Percentiles rank a stretch among this genome's conserved stretches.
Conservation (phyloP, 352 stramenopile species). For the Pythium utonaiense region DNA sequence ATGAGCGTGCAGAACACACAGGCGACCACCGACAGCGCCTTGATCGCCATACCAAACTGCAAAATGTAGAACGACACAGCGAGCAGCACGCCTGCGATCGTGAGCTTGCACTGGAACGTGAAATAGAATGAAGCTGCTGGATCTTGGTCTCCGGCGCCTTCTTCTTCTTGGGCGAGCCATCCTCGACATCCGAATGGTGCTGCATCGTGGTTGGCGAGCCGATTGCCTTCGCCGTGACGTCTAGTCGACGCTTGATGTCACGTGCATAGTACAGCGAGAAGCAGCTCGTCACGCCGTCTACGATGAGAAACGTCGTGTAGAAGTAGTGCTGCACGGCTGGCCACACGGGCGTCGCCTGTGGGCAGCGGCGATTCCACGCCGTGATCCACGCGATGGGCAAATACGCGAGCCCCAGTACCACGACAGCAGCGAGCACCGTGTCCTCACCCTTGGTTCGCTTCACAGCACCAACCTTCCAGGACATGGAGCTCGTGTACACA, state of each 20-base stretch:
- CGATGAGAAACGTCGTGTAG: conserved; percentile 12
- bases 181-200: not conserved
- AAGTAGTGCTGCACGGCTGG: conserved; percentile 12
- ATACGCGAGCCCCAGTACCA: conserved; percentile 4
- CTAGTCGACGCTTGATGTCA: conserved; percentile 7
- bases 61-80: conserved; percentile 6
- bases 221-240: not conserved
- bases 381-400: conserved; percentile 13
- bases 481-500: conserved; percentile 10
- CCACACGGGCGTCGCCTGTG: conserved; percentile 5
- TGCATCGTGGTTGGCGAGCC: not conserved
- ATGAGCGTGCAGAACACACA: conserved; percentile 15
- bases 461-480: not conserved
- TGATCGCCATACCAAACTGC: conserved; percentile 4
- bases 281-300: conserved; percentile 7
- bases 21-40: conserved; percentile 3
- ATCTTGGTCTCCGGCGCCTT: not conserved
- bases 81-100: conserved; percentile 1
- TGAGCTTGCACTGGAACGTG: conserved; percentile 9
- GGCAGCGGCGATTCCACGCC: conserved; percentile 12
- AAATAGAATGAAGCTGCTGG: conserved; percentile 2
- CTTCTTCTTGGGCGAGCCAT: not conserved
- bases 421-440: not conserved
- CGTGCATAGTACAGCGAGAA: conserved; percentile 11
- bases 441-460: conserved; percentile 6